Percentiles rank a stretch among this genome's conserved stretches.
phyloP scores from a whole-genome alignment of 1,139 yeast genomes.

The Taphrina confusa region DNA sequence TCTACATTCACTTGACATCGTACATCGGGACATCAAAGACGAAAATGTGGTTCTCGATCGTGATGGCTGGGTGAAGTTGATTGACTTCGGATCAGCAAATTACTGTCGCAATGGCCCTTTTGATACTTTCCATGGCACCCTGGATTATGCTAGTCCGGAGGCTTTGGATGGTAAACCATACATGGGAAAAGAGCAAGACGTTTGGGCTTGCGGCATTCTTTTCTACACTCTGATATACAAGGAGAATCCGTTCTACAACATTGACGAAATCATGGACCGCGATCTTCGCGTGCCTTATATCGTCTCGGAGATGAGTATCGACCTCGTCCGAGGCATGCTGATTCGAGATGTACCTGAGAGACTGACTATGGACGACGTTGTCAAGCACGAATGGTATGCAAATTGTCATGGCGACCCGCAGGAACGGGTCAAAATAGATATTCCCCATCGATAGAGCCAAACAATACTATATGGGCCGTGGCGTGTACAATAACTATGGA shows the following conservation, averaged over 20 bases:
- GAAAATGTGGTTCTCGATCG: constrained; percentile 87
- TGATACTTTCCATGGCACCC: constrained; percentile 94
- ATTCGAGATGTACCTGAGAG: constrained; percentile 64
- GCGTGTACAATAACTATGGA: not conserved
- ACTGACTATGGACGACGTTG: constrained; percentile 71
- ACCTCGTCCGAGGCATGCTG: constrained; percentile 64
- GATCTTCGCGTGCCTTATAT: constrained; percentile 68
- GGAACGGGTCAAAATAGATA: constrained; percentile 17
- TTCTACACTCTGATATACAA: constrained; percentile 87
- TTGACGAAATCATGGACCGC: constrained; percentile 83
- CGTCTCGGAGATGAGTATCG: constrained; percentile 57
- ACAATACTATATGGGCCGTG: not conserved
- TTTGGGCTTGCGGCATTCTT: constrained; percentile 93
- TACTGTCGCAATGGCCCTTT: constrained; percentile 88
- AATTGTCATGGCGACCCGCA: constrained; percentile 25
- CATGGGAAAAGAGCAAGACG: constrained; percentile 90
- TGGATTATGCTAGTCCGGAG: constrained; percentile 97
- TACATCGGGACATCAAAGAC: constrained; percentile 92
- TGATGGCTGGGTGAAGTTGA: constrained; percentile 57
- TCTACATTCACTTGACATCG: constrained; percentile 80
- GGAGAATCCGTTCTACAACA: constrained; percentile 89
- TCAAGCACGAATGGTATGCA: constrained; percentile 63
- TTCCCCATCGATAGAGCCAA: constrained; percentile 4
- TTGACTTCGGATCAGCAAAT: constrained; percentile 95
- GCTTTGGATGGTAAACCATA: constrained; percentile 85